These are phyloP conservation scores for Boletus mariae DNA, from an alignment of 1,284 basidiomycete genomes.

Conservation along the genomic window DNA sequence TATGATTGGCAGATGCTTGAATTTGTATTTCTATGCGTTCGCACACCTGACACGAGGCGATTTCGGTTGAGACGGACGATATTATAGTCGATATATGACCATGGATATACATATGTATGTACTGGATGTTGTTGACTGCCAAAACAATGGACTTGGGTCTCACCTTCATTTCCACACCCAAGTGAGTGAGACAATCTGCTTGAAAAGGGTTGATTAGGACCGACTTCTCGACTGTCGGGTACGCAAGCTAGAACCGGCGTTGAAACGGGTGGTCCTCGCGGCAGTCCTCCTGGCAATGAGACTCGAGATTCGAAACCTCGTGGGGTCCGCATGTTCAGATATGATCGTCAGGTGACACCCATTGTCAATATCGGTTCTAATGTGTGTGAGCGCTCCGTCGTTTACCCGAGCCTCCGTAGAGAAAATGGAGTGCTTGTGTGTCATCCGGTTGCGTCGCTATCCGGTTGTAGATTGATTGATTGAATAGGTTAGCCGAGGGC, in stretches of 20 bases:
- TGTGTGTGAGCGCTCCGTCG: neutral
- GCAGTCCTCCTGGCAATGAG: constrained; percentile 9
- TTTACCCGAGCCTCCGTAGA: neutral
- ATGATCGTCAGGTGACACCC: constrained; percentile 21
- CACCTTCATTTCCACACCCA: neutral
- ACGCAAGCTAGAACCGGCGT: neutral
- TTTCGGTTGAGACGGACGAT: neutral
- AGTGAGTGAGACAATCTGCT: constrained; percentile 1
- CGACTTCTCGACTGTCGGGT: neutral
- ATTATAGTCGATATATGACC: neutral
- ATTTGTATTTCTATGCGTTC: neutral
- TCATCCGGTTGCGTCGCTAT: neutral
- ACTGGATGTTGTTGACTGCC: neutral
- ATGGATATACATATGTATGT: constrained; percentile 1
- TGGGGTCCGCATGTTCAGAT: constrained; percentile 27
- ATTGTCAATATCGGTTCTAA: constrained; percentile 9
- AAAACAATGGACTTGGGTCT: neutral
- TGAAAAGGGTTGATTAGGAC: constrained; percentile 18
- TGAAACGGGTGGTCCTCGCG: constrained; percentile 6
- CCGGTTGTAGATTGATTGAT: constrained; percentile 11
- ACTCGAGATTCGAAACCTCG: constrained; percentile 26
- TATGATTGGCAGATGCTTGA: constrained; percentile 26
- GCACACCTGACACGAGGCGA: constrained; percentile 2
- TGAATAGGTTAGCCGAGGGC: constrained; percentile 14
- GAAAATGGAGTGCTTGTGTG: neutral